Base-by-base conservation (phyloP, 176 grass and related monocot genomes). In the Hsuehochloa calcarea region DNA sequence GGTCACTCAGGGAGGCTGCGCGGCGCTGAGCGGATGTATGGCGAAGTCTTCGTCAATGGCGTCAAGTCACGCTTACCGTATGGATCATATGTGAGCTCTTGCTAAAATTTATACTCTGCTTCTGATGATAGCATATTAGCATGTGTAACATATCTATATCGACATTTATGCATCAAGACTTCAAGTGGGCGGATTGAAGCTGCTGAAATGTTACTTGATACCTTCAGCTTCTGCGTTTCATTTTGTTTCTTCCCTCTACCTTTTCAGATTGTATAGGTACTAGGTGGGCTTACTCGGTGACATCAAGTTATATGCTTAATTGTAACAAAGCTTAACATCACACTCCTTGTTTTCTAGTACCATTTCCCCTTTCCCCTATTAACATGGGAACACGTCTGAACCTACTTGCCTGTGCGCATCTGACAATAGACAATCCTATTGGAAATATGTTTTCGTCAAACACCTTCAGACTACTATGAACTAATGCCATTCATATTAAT, bases 1-100 rank as follows among this genome's bases (percentile, higher is more conserved):
- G 16, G 10, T 35, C n/a, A 13, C 31, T 60, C 75, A 97, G 94
- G 93, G 66, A 90, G 87, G 85, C 72, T 98, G 68, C 84, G 39
- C 37, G 64, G 38, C 19, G 74, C 89, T 13, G 91, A 94, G 16
- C 88, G 83, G 83, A 68, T 95, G 88, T 98, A 93, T 20, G 95
- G 95, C 19, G 85, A 98, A 66, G 87, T 98, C 68, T 98, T 92
- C 49, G 81, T 92, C 86, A 98, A 98, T 82, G 95, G 91, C 16
- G 86, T 77, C 60, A 95, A 95, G 72, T 83, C 82, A 52, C 76
- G 63, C 43, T 65, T 98, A 25, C 93, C 95, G 34, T 98, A 98
- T 72, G 95, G 91, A 76, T 98, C 93, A 55, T 98, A 95, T 87
- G 95, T 98, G 90, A 78, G 92, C 79, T 16, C 25, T 41, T 61